Percentiles rank a stretch among this genome's conserved stretches.
Conservation (phyloP, 139 green algal species). For the Chlamydomonas eustigma region DNA sequence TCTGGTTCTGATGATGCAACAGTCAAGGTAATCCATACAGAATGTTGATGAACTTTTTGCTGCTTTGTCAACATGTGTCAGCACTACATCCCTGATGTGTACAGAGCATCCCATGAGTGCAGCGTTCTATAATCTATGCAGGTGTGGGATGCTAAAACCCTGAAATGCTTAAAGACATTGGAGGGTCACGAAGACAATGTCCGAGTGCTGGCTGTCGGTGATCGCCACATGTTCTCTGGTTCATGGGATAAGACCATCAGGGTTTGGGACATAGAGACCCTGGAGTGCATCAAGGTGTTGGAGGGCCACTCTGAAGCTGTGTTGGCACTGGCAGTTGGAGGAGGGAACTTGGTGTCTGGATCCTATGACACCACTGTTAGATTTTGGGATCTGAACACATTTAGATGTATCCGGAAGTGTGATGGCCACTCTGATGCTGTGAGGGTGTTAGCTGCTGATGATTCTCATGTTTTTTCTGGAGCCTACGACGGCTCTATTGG, state of each 20-base stretch:
- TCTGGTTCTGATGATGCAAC: conserved; percentile 86
- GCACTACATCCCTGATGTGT: too few relatives aligned
- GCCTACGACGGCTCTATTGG: conserved; percentile 90
- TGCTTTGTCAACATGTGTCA: too few relatives aligned
- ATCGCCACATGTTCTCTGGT: conserved; percentile 75
- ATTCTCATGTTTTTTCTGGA: conserved; percentile 76
- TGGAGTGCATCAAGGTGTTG: conserved; percentile 73
- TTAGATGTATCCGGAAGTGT: conserved; percentile 79
- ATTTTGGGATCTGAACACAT: conserved; percentile 83
- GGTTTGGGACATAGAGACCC: conserved; percentile 69
- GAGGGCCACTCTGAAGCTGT: conserved; percentile 91
- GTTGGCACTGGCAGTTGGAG: conserved; percentile 77
- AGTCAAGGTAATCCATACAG: conserved; percentile 60
- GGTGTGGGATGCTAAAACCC: conserved; percentile 75
- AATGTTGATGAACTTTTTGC: too few relatives aligned
- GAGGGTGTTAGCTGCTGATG: conserved; percentile 73
- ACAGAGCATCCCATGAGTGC: too few relatives aligned
- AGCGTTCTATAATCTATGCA: too few relatives aligned
- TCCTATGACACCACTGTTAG: conserved; percentile 84
- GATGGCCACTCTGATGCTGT: conserved; percentile 90
- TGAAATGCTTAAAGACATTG: conserved; percentile 80
- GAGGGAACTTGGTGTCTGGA: conserved; percentile 59
- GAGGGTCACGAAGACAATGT: conserved; percentile 93
- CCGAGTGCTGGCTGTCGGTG: conserved; percentile 76
- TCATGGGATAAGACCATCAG: conserved; percentile 94